These are phyloP conservation scores for Boletus sensibilis DNA, from an alignment of 768 basidiomycete species.

Conservation along the genomic window DNA sequence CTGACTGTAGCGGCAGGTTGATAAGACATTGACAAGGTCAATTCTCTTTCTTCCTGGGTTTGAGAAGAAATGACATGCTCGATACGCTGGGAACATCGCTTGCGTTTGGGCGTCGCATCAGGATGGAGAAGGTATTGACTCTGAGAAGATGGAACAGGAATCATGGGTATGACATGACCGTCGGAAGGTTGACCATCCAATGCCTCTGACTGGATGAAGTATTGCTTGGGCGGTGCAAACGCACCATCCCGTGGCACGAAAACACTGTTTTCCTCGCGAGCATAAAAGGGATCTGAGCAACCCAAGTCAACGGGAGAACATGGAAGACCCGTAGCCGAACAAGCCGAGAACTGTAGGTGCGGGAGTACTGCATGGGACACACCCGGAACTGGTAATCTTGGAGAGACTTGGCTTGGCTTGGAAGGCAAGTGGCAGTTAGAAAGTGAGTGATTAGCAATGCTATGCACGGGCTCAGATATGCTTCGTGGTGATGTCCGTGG, in stretches of 20 bases:
- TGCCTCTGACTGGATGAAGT: not conserved
- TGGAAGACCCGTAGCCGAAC: not conserved
- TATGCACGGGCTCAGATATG: not conserved
- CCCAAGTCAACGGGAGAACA: not conserved
- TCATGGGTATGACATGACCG: constrained; percentile 1
- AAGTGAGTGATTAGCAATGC: not conserved
- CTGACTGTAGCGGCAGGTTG: not conserved
- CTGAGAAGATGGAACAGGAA: constrained; percentile 31
- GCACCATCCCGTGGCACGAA: not conserved
- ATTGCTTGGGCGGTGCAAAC: not conserved
- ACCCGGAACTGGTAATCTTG: not conserved
- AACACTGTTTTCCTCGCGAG: not conserved
- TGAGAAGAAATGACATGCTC: constrained; percentile 33
- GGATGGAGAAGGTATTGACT: constrained; percentile 34
- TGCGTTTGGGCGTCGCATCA: constrained; percentile 36
- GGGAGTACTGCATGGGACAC: not conserved
- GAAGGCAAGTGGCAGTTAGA: not conserved
- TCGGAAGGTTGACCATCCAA: constrained; percentile 1
- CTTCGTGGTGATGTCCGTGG: constrained; percentile 17
- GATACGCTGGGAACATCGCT: constrained; percentile 27
- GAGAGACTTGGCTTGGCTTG: not conserved
- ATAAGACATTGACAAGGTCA: constrained; percentile 14
- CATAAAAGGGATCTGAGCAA: constrained; percentile 1
- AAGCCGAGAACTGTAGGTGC: not conserved
- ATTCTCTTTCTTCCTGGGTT: constrained; percentile 32